A percentile compares a stretch with the other conserved stretches of the same genome.
These are phyloP conservation scores for Chytriomyces sp. DNA, from an alignment of 192 early-diverging fungal species.

Conservation along the genomic window DNA sequence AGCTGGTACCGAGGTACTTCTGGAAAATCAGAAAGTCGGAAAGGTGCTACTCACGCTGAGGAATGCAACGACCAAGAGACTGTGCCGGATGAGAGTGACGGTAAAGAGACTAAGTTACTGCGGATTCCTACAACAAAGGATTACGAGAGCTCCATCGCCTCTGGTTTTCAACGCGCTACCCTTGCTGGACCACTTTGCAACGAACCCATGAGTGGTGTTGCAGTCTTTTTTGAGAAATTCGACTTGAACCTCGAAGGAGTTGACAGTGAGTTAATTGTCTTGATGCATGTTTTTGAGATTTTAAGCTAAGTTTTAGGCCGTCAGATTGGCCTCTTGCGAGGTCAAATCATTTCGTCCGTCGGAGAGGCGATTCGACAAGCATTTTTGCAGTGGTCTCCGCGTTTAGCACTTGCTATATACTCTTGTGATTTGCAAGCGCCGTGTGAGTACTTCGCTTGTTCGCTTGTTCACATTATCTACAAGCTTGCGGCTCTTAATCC, in stretches of 20 bases:
- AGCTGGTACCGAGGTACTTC: slow-evolving; percentile 1
- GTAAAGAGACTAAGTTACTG: not conserved
- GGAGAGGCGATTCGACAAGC: slow-evolving; percentile 79
- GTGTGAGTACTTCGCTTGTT: slow-evolving; percentile 44
- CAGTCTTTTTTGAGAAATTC: slow-evolving; percentile 74
- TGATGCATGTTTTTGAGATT: not conserved
- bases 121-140: slow-evolving; percentile 12
- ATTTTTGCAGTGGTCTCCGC: slow-evolving; percentile 92
- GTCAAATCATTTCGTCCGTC: slow-evolving; percentile 87
- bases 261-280: slow-evolving; percentile 26
- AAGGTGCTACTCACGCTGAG: not conserved
- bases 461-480: not conserved
- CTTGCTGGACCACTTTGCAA: slow-evolving; percentile 87
- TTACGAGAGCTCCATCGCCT: slow-evolving; percentile 74
- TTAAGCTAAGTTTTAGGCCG: slow-evolving; percentile 11
- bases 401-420: slow-evolving; percentile 95
- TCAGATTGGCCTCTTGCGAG: slow-evolving; percentile 53
- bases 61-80: no score
- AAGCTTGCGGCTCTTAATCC: not conserved
- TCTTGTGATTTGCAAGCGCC: slow-evolving; percentile 94
- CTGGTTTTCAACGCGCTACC: slow-evolving; percentile 94
- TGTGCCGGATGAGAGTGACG: no score
- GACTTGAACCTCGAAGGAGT: slow-evolving; percentile 30
- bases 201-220: slow-evolving; percentile 89
- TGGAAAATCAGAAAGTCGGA: not conserved